Evolutionary conservation across 805 yeast genomes (phyloP).

Genomic region (Candida methanosorbosa): DNA sequence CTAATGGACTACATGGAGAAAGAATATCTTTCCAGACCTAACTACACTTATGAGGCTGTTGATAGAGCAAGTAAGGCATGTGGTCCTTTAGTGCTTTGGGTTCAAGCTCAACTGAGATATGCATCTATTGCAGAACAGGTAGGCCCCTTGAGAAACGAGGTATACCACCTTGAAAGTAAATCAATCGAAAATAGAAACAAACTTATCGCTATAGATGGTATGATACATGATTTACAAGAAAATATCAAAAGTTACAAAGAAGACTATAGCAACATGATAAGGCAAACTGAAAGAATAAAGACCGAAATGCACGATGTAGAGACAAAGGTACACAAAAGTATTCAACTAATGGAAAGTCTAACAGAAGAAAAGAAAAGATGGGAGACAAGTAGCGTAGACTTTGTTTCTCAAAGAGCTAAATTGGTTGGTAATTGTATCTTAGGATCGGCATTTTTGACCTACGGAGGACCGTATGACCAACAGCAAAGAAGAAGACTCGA

Average conservation of each 20-base stretch:
- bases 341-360: constrained; percentile 51
- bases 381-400: constrained; percentile 49
- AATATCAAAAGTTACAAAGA: constrained; percentile 62
- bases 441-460: constrained; percentile 51
- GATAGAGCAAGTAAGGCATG: constrained; percentile 91
- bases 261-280: constrained; percentile 62
- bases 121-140: constrained; percentile 60
- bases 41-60: constrained; percentile 64
- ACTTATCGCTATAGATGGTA: constrained; percentile 66
- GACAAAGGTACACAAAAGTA: constrained; percentile 52
- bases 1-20: constrained; percentile 49
- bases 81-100: constrained; percentile 89
- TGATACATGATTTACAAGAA: constrained; percentile 66
- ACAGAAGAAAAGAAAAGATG: constrained; percentile 67
- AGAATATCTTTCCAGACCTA: constrained; percentile 51
- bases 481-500: constrained; percentile 23
- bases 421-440: constrained; percentile 61
- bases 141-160: constrained; percentile 67
- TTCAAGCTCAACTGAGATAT: constrained; percentile 78
- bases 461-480: constrained; percentile 42
- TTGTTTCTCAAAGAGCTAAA: constrained; percentile 32
- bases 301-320: constrained; percentile 59
- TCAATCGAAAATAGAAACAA: constrained; percentile 59
- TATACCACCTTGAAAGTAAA: constrained; percentile 46
- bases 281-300: constrained; percentile 73